phyloP scores from a whole-genome alignment of 805 yeast species.

The Teunomyces atbi region DNA sequence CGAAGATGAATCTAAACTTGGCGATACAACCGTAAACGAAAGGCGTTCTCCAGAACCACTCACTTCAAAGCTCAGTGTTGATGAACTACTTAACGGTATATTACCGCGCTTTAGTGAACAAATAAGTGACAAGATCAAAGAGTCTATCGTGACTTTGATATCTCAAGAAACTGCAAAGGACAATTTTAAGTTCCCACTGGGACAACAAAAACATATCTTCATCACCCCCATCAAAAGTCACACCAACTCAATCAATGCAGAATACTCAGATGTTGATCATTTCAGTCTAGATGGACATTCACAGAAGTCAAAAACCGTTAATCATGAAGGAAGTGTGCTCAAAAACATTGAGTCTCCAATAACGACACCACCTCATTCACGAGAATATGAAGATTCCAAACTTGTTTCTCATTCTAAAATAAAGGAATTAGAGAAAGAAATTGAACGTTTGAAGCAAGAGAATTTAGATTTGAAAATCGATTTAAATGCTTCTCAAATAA shows the following conservation, averaged over 20 bases:
- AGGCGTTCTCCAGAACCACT: slow-evolving; percentile 9
- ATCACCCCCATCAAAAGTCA: slow-evolving; percentile 11
- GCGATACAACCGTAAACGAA: slow-evolving; percentile 13
- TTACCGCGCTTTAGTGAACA: slow-evolving; percentile 11
- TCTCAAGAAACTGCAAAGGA: slow-evolving; percentile 2
- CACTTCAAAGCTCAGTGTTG: slow-evolving; percentile 5
- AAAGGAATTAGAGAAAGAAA: slow-evolving; percentile 4
- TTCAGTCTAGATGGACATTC: slow-evolving; percentile 13
- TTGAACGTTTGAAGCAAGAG: slow-evolving; percentile 13
- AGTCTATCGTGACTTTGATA: slow-evolving; percentile 3
- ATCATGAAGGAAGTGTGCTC: slow-evolving; percentile 10
- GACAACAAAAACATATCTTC: slow-evolving; percentile 3
- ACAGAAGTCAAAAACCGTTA: slow-evolving; percentile 7
- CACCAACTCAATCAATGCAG: slow-evolving; percentile 4
- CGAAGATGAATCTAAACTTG: slow-evolving; percentile 10
- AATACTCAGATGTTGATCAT: slow-evolving; percentile 11
- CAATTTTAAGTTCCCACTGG: background rate
- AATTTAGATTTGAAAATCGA: slow-evolving; percentile 17
- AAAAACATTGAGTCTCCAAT: slow-evolving; percentile 3
- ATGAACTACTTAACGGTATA: slow-evolving; percentile 10
- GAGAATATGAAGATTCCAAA: slow-evolving; percentile 10
- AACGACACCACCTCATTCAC: slow-evolving; percentile 36
- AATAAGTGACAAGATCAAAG: slow-evolving; percentile 10
- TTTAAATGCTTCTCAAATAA: slow-evolving; percentile 7
- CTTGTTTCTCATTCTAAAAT: background rate